Conservation (phyloP, 2,329 filamentous ascomycete species). For the Emergomyces pasteurianus region DNA sequence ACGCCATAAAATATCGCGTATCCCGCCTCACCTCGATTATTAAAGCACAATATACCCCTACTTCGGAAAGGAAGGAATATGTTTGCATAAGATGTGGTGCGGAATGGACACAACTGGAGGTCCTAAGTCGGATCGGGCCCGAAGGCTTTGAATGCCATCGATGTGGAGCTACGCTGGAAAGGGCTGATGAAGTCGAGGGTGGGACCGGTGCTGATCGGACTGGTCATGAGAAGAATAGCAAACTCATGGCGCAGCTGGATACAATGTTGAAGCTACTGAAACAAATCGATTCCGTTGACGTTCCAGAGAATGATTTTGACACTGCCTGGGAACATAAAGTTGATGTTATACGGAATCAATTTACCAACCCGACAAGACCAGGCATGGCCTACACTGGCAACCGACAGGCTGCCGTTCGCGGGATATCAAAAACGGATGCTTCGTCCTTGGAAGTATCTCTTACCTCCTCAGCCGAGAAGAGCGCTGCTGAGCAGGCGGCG, state of each 20-base stretch:
- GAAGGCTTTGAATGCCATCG: constrained; percentile 72
- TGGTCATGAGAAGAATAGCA: constrained; percentile 39
- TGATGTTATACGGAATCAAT: constrained; percentile 32
- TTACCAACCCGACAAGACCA: constrained; percentile 29
- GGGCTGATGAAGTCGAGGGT: constrained; percentile 34
- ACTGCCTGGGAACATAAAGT: constrained; percentile 38
- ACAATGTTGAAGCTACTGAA: constrained; percentile 36
- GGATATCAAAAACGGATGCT: constrained; percentile 32
- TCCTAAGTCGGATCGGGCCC: constrained; percentile 58
- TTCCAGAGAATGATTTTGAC: constrained; percentile 39
- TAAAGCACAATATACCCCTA: constrained; percentile 68
- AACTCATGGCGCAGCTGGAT: constrained; percentile 37
- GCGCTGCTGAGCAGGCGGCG: constrained; percentile 36
- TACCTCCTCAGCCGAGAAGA: constrained; percentile 38
- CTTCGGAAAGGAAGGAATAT: constrained; percentile 82
- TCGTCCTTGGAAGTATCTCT: constrained; percentile 38
- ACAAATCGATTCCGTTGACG: constrained; percentile 36
- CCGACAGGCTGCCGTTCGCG: constrained; percentile 27
- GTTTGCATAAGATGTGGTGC: constrained; percentile 69
- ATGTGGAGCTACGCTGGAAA: constrained; percentile 45
- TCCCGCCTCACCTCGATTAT: constrained; percentile 81
- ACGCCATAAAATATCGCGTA: constrained; percentile 90
- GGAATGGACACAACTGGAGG: constrained; percentile 83
- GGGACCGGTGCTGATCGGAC: constrained; percentile 32
- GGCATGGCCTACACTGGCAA: constrained; percentile 31